Percentiles rank a stretch among this genome's conserved stretches.
These are phyloP conservation scores for Iris pallida DNA, from an alignment of 116 monocot genomes.

Conservation along the genomic window DNA sequence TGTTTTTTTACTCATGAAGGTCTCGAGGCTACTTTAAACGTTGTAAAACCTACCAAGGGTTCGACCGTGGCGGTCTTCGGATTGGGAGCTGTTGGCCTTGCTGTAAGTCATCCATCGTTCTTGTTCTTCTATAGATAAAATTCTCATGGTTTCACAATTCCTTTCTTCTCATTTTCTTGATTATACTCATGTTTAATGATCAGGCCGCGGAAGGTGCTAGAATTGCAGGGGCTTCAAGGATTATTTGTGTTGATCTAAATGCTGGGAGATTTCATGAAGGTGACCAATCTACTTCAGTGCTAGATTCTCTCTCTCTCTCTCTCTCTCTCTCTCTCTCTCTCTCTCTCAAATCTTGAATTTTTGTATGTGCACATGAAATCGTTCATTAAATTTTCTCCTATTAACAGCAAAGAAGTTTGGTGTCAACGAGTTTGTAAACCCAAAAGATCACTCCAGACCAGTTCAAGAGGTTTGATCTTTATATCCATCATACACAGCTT, in stretches of 20 bases:
- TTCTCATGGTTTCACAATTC: not conserved
- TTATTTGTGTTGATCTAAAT: slow-evolving; percentile 31
- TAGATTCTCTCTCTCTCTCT: no score
- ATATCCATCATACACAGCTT: not conserved
- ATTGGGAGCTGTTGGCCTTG: slow-evolving; percentile 64
- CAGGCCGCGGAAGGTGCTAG: slow-evolving; percentile 33
- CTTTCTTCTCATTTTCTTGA: not conserved
- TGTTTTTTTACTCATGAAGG: no score
- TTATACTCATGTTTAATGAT: not conserved
- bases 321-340: no score
- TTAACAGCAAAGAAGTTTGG: slow-evolving; percentile 34
- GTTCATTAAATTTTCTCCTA: not conserved
- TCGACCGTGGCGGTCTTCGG: slow-evolving; percentile 65
- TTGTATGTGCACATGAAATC: no score
- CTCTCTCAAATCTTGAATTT: no score
- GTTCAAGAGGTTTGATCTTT: slow-evolving; percentile 21
- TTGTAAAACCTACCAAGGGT: slow-evolving; percentile 57
- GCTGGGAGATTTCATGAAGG: slow-evolving; percentile 19
- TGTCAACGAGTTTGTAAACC: slow-evolving; percentile 31
- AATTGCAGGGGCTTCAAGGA: slow-evolving; percentile 28
- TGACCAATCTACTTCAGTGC: slow-evolving; percentile 2
- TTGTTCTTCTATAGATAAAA: no score
- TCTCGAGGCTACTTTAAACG: slow-evolving; percentile 61
- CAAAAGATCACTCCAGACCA: slow-evolving; percentile 24
- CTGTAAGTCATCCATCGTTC: slow-evolving; percentile 27